These are phyloP conservation scores for Cyclotella baltica DNA, from an alignment of 108 stramenopile species.

Conservation along the genomic window DNA sequence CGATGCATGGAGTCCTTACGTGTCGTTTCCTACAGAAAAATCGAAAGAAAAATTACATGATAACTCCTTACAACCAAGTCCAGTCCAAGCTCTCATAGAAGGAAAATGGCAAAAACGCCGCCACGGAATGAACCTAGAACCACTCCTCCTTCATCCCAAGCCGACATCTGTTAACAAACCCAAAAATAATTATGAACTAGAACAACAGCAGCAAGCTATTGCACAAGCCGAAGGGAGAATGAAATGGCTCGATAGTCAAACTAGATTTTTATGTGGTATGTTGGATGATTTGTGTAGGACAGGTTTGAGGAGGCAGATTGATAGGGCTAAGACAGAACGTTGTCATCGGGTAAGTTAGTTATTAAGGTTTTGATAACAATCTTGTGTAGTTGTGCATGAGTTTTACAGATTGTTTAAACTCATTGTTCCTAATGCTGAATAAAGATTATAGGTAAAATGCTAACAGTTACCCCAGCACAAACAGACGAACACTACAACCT, in stretches of 20 bases:
- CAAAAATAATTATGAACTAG: neutral
- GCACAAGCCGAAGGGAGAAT: conserved; percentile 11
- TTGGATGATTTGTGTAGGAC: conserved; percentile 39
- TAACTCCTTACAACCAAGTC: neutral
- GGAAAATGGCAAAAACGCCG: conserved; percentile 38
- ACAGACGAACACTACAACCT: neutral
- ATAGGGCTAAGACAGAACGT: conserved; percentile 27
- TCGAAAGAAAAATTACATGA: neutral
- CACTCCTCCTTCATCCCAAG: conserved; percentile 7
- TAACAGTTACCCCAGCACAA: conserved; percentile 28
- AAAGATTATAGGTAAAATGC: conserved; percentile 33
- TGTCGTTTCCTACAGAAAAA: no score
- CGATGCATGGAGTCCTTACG: no score
- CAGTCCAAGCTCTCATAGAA: conserved; percentile 1
- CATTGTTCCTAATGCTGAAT: neutral
- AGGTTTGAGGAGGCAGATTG: conserved; percentile 33
- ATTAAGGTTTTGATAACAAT: neutral
- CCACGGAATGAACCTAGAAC: conserved; percentile 48
- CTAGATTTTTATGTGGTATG: conserved; percentile 37
- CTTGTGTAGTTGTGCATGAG: neutral
- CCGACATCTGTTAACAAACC: neutral
- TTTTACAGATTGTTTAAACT: neutral
- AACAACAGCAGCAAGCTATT: no score
- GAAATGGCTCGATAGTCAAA: conserved; percentile 33
- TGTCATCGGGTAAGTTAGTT: conserved; percentile 42